Base-by-base conservation (phyloP, 2,329 filamentous ascomycete genomes). In the Aspergillus transmontanensis region DNA sequence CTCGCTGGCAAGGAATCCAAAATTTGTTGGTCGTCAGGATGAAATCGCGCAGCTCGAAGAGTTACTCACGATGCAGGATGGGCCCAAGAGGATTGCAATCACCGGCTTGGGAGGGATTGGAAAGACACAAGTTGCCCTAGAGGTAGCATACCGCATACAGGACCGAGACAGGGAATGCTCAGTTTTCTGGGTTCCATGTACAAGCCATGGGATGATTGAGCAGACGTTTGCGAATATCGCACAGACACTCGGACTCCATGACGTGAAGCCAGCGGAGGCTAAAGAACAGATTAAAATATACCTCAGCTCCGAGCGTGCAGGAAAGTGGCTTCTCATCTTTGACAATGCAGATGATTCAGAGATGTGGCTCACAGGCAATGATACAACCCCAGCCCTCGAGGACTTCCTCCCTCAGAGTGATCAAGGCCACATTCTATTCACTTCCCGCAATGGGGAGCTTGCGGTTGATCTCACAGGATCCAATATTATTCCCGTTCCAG, bases 181-280 rank as follows among this genome's bases (percentile, higher is more conserved):
- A 14, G 58, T 73, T 10, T 73, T 75, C 55, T 75, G 72, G 72
- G 60, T 75, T n/a, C 66, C 71, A 39, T 69, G 69, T 41, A 71
- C 67, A 32, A 74, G 64, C 60, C 28, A 59, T 9, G 65, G 51
- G 30, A 63, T n/a, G 6, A 46, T 71, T 43, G 62, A 69, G n/a
- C 63, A 71, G 43, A 61, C 59, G 0, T 68, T 58, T 14, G 19
- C 62, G 26, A 50, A 39, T 32, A 66, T 68, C 19, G 36, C 55
- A n/a, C 45, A 61, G 16, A 57, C 32, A 6, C 26, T 68, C 3
- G 64, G 61, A 43, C 45, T 62, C 10, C 11, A n/a, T 26, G 46
- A 60, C 26, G 43, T 60, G 3, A 62, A 63, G n/a, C 30, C 54
- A n/a, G 19, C 21, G 16, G 57, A 65, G 2, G 58, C 16, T 1